phyloP scores from a whole-genome alignment of 768 basidiomycete genomes.

The Phylloporus sp. region DNA sequence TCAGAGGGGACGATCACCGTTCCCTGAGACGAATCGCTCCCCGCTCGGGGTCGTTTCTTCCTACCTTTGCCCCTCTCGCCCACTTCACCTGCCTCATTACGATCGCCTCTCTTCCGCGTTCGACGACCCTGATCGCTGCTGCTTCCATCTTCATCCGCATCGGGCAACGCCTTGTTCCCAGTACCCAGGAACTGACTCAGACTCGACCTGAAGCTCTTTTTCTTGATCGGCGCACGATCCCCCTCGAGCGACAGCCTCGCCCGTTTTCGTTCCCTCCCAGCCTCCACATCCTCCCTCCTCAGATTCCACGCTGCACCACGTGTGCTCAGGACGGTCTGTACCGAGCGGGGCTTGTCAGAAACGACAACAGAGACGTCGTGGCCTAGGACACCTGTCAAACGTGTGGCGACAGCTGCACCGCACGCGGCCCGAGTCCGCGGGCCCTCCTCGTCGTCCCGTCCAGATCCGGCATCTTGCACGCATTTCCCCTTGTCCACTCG shows the following conservation, averaged over 20 bases:
- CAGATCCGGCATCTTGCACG: neutral
- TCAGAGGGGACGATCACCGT: conserved; percentile 21
- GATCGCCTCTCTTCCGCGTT: neutral
- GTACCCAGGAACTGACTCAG: conserved; percentile 51
- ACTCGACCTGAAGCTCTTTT: conserved; percentile 39
- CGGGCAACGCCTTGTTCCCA: conserved; percentile 32
- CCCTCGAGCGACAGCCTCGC: conserved; percentile 18
- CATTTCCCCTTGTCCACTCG: conserved; percentile 1
- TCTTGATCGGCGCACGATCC: conserved; percentile 7
- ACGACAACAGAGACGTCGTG: neutral
- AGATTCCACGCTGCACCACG: conserved; percentile 47
- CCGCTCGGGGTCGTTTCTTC: conserved; percentile 10
- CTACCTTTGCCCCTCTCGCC: neutral
- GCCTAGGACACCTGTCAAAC: neutral
- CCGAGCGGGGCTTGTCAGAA: conserved; percentile 19
- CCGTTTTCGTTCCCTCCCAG: conserved; percentile 36
- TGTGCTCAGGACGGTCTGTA: conserved; percentile 48
- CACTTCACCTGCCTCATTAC: conserved; percentile 18
- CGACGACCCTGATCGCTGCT: conserved; percentile 7
- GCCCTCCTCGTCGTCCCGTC: neutral
- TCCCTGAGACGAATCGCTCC: conserved; percentile 14
- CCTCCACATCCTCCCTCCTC: conserved; percentile 14
- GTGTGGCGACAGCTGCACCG: neutral
- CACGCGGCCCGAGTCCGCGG: neutral
- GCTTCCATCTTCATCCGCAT: conserved; percentile 16